phyloP scores from a whole-genome alignment of 345 rosid species.

The Dipteronia dyeriana region DNA sequence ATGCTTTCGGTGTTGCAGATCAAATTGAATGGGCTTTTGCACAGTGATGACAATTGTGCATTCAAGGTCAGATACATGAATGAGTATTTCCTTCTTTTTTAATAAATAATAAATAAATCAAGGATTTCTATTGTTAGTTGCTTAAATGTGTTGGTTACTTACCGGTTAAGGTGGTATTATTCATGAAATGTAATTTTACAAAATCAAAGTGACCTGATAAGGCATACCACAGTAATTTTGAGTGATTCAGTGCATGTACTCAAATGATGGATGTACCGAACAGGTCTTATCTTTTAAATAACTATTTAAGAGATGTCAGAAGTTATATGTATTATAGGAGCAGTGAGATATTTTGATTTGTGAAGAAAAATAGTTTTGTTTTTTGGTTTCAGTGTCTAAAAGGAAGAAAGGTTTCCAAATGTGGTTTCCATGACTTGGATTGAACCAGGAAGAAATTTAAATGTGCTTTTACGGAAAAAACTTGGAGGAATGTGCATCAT shows the following conservation, averaged over 20 bases:
- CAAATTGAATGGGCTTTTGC: conserved; percentile 85
- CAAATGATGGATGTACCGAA: neutral
- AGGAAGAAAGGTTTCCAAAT: neutral
- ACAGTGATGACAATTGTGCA: conserved; percentile 78
- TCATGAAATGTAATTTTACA: neutral
- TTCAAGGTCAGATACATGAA: conserved; percentile 53
- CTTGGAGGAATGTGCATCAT: neutral
- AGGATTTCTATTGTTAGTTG: neutral
- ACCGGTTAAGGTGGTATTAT: neutral
- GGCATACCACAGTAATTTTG: neutral
- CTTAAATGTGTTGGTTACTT: neutral
- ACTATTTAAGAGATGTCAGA: neutral
- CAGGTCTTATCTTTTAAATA: neutral
- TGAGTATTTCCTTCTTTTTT: neutral
- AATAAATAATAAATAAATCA: no score
- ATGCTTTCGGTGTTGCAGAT: conserved; percentile 53
- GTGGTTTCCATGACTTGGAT: neutral
- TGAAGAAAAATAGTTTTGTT: neutral
- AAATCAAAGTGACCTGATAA: neutral
- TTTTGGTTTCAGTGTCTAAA: neutral
- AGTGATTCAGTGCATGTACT: neutral
- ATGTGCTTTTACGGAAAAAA: neutral
- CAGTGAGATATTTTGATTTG: neutral
- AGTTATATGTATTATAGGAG: neutral
- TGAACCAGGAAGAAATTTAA: neutral